Base-by-base conservation (phyloP, 495 filamentous ascomycete species). In the Penicillium steckii region DNA sequence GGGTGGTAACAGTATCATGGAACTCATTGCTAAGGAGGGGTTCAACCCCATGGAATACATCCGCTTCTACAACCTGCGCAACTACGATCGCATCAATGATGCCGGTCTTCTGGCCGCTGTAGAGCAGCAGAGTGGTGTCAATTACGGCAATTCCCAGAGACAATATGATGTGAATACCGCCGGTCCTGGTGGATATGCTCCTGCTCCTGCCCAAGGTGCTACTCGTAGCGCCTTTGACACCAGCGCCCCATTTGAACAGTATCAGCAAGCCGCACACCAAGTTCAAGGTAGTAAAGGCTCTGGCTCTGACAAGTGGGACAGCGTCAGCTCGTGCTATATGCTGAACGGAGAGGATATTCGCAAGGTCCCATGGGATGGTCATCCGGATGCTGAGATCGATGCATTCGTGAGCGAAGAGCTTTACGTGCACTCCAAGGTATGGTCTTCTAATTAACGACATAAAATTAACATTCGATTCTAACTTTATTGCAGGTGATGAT, bases 371-470 rank as follows among this genome's bases (percentile, higher is more conserved):
- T 97, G 93, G 93, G 76, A 85, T 22, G 74, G 72, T 17, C 73
- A 81, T 7, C 75, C 85, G 19, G 81, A 86, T 52, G 76, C 80
- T 42, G 93, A 97, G 65, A 82, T 97, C 25, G 77, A 93, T 66
- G 89, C 90, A 3, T 96, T 91, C 60, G 92, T 97, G 26, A 89
- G 84, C 37, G 93, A 97, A 66, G 88, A 95, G 69, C 85, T 97
- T 19, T 97, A 97, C 67, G 85, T 96, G 51, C 93, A 97, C 73
- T 85, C 85, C 59, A 97, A 97, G 77, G 79, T 83, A 61, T 57
- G 72, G n/a, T 43, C 12, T 30, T 27, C 45, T 8, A 35, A 24
- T 13, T 2, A 46, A 17, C 9, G 5, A 43, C 8, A 3, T n/a
- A 9, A 13, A n/a, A 19, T 19, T n/a, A 9, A 42, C 7, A 24